phyloP scores from a whole-genome alignment of 1,284 basidiomycete genomes.

The Porogramme epimiltina region DNA sequence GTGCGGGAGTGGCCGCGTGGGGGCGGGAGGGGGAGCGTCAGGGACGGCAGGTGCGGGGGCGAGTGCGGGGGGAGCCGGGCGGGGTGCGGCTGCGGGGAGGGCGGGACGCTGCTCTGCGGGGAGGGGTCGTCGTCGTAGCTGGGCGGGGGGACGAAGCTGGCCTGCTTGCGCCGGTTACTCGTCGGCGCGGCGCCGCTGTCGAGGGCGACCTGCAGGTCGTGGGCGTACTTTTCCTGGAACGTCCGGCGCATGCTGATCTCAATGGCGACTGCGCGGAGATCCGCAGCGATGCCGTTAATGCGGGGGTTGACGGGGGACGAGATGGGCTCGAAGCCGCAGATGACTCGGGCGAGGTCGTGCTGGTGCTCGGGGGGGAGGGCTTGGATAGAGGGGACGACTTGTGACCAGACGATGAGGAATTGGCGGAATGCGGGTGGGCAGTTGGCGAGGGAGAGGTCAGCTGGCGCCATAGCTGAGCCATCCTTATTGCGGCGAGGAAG shows the following conservation, averaged over 20 bases:
- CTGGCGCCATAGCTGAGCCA: conserved; percentile 31
- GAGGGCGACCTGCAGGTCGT: conserved; percentile 74
- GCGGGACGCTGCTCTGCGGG: background rate
- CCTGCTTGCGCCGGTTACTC: conserved; percentile 42
- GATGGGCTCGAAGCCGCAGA: conserved; percentile 64
- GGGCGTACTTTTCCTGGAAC: conserved; percentile 75
- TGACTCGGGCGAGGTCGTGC: conserved; percentile 78
- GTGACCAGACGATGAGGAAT: conserved; percentile 74
- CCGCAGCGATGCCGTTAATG: conserved; percentile 66
- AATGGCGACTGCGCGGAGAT: conserved; percentile 75
- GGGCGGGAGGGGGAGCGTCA: conserved; percentile 20
- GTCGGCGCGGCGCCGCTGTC: conserved; percentile 49
- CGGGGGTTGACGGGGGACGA: conserved; percentile 37
- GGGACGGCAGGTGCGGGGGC: conserved; percentile 8
- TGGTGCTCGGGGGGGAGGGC: conserved; percentile 60
- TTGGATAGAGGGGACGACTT: conserved; percentile 67
- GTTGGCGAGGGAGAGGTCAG: conserved; percentile 52
- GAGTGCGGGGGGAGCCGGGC: conserved; percentile 9
- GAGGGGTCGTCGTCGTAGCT: conserved; percentile 48
- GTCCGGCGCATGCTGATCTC: conserved; percentile 81
- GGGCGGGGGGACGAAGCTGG: conserved; percentile 74
- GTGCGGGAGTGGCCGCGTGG: conserved; percentile 29
- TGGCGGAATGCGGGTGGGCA: conserved; percentile 63
- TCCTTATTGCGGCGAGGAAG: conserved; percentile 46
- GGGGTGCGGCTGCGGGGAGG: conserved; percentile 14